Evolutionary conservation across 2,329 filamentous ascomycete species (phyloP), one percentile per base, ranked within the genome.

Genomic region (Macrophomina phaseolina): DNA sequence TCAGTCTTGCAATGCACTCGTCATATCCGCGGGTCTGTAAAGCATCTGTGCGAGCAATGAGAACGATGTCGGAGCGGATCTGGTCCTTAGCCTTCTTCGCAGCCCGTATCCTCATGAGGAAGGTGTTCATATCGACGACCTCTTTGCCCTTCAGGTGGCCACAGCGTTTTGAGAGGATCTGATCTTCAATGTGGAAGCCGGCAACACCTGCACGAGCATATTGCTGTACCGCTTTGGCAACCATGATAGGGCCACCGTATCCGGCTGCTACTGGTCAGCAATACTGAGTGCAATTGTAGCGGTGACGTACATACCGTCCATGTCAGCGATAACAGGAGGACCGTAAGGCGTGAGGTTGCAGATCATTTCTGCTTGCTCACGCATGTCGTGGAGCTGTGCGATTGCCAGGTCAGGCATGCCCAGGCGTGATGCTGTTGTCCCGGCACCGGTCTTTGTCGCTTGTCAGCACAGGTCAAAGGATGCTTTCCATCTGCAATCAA

Each of bases 41-140:
- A 0, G 88, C 85, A 70, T 90, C 88, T 0, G 88, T 90, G 12
- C 88, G 81, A 0, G 87, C 88, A 66, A 91, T 90, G 65, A 90
- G 82, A 28, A 90, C 82, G 46, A 90, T 87, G 69, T 90, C 87
- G 16, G 81, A 81, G 12, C 80, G 79, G 34, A 84, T 73, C 16
- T 80, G 77, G 28, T 81, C 75, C 2, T 86, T 79, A 0, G 86
- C 84, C 8, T 81, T 77, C 11, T 77, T 79, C 0, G 87, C 87
- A 0, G 88, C 87, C 0, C 83, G 79, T 71, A 90, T 86, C 0
- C 88, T 81, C 18, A 79, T 75, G 16, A 82, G 74, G 69, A 82
- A 90, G 23, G 82, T 82, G 1, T 84, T 81, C 0, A 74, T 68
- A 1, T 77, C 72, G 8, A 90, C 88, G 16, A 90, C 77, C 67